A percentile compares a stretch with the other conserved stretches of the same genome.
Conservation (phyloP, 78 protist species). For the Dictyostelium brefeldianum region DNA sequence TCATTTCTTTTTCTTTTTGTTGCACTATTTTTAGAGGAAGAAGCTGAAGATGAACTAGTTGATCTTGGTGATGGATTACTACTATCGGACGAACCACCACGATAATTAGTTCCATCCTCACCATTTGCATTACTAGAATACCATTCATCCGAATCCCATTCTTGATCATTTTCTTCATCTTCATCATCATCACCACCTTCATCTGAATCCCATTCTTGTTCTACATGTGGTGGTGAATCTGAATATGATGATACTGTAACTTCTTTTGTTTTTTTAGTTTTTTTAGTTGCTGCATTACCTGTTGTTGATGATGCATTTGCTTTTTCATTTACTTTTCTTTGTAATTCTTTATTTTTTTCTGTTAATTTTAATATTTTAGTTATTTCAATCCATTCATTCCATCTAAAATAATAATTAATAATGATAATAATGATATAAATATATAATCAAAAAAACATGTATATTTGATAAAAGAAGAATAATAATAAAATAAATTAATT, state of each 20-base stretch:
- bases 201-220: neutral
- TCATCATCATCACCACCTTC: neutral
- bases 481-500: neutral
- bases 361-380: constrained; percentile 24
- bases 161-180: neutral
- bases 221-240: too few relatives aligned
- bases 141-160: neutral
- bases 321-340: neutral
- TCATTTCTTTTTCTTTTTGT: constrained; percentile 5
- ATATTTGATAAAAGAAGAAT: neutral
- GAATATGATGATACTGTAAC: neutral
- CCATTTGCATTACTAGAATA: neutral
- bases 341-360: constrained; percentile 26
- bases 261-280: neutral
- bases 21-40: neutral
- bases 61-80: constrained; percentile 14
- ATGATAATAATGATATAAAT: neutral
- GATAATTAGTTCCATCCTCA: neutral
- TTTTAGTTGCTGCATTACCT: neutral
- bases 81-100: neutral
- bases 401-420: neutral
- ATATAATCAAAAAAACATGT: neutral
- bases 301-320: neutral
- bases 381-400: constrained; percentile 52
- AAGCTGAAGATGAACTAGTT: neutral